A percentile compares a stretch with the other conserved stretches of the same genome.
These are phyloP conservation scores for Zygoascus tannicola DNA, from an alignment of 805 yeast genomes.

Conservation along the genomic window DNA sequence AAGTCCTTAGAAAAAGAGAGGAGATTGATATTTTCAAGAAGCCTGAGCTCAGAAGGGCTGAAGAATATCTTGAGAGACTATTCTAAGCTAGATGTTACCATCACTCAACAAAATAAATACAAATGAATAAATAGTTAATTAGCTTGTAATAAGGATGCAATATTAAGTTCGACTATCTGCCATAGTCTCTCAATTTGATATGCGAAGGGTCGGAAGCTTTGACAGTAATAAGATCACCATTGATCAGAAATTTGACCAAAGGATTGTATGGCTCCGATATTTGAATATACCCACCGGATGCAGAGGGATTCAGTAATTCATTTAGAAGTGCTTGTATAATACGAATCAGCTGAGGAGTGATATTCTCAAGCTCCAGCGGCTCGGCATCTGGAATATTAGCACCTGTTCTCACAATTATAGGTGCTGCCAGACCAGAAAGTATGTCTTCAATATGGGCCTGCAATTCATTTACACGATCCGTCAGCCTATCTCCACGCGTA, in stretches of 20 bases:
- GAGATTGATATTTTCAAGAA: not conserved
- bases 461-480: not conserved
- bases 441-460: constrained; percentile 1
- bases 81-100: too few relatives aligned
- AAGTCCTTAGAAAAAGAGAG: not conserved
- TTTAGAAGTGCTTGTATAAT: constrained; percentile 12
- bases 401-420: not conserved
- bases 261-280: constrained; percentile 10
- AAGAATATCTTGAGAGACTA: too few relatives aligned
- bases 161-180: constrained; percentile 6
- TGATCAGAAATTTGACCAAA: constrained; percentile 11
- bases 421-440: constrained; percentile 5
- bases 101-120: too few relatives aligned
- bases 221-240: constrained; percentile 12
- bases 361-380: not conserved
- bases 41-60: not conserved
- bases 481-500: not conserved
- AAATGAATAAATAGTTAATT: not conserved
- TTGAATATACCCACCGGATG: constrained; percentile 7
- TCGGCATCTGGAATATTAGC: not conserved
- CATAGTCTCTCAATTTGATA: constrained; percentile 15
- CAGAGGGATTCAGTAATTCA: constrained; percentile 12
- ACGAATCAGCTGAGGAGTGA: constrained; percentile 2
- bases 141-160: too few relatives aligned
- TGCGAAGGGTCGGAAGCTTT: constrained; percentile 6